phyloP scores from a whole-genome alignment of 805 yeast species.

The Myxozyma geophila region DNA sequence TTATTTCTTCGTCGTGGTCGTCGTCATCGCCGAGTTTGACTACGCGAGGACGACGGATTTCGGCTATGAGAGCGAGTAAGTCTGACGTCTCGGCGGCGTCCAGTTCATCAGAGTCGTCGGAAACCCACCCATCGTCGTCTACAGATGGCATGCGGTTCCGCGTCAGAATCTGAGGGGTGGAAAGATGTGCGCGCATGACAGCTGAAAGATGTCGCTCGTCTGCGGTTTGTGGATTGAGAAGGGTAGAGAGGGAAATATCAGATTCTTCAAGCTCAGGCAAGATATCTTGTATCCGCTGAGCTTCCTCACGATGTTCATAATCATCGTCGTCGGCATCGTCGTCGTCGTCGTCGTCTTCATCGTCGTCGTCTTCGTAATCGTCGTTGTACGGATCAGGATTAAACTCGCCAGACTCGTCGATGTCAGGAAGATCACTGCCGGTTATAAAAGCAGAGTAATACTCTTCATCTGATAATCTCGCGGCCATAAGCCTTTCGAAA shows the following conservation, averaged over 20 bases:
- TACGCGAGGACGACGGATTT: not conserved
- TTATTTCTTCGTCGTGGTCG: slow-evolving; percentile 19
- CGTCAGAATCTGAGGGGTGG: slow-evolving; percentile 26
- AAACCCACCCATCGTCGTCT: slow-evolving; percentile 37
- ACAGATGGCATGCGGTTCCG: slow-evolving; percentile 23
- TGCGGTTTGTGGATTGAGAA: slow-evolving; percentile 23
- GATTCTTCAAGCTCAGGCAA: slow-evolving; percentile 30
- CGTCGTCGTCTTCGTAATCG: slow-evolving; percentile 34
- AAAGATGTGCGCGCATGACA: slow-evolving; percentile 32
- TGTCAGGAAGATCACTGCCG: slow-evolving; percentile 82
- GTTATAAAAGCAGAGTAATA: slow-evolving; percentile 47
- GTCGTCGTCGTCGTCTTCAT: slow-evolving; percentile 7
- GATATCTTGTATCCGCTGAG: slow-evolving; percentile 5
- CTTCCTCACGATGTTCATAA: not conserved
- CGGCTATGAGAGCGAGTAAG: slow-evolving; percentile 19
- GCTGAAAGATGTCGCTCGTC: slow-evolving; percentile 30
- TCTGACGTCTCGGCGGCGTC: slow-evolving; percentile 32
- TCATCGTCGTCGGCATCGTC: slow-evolving; percentile 18
- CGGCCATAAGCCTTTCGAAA: not conserved
- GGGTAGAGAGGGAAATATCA: slow-evolving; percentile 24
- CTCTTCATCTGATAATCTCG: slow-evolving; percentile 56
- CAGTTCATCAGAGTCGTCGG: slow-evolving; percentile 44
- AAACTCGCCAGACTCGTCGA: slow-evolving; percentile 35
- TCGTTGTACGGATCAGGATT: slow-evolving; percentile 37
- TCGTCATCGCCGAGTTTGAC: slow-evolving; percentile 9